Base-by-base conservation (phyloP, 495 filamentous ascomycete species). In the Penicillium roqueforti region DNA sequence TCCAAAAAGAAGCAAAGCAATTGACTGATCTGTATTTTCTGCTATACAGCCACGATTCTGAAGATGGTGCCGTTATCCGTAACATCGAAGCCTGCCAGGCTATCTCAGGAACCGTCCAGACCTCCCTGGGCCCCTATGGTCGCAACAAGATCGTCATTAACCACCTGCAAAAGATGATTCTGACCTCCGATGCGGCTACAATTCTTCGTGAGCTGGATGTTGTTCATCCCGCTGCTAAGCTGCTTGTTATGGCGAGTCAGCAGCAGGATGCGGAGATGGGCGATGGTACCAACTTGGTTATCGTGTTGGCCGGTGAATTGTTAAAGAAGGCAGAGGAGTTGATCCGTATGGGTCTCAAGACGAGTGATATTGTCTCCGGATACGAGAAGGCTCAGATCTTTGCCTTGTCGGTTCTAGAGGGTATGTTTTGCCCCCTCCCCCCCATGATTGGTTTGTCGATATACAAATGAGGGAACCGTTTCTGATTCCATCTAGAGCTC, bases 71-170 rank as follows among this genome's bases (percentile, higher is more conserved):
- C 60, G 93, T 99, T 47, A 81, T 97, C 47, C 89, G 95, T 62
- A 99, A 97, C 73, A 97, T 99, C 73, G 95, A 99, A 72, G 95
- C 95, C 70, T 97, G 92, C 78, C 85, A 90, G 62, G 89, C 95
- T 40, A 97, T 99, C 71, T 84, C 95, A 13, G 84, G 85, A 57
- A 99, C 95, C 43, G 95, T 99, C 28, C 89, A 95, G 77, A 97
- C 95, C 45, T 97, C 92, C 43, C 81, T 99, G 34, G 93, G 95
- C 45, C 95, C 95, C 47, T 97, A 93, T 70, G 95, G 95, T 66
- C 89, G 95, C 72, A 99, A 97, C 80, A 99, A 99, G 79, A 96
- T 99, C 71, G 89, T 99, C 77, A 97, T 99, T 80, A 99, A 97
- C 76, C 95, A 99, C 77, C 80, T 99, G 54, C 91, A 96, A 75